Conservation (phyloP, 2,329 filamentous ascomycete genomes). For the Aureobasidium pullulans region DNA sequence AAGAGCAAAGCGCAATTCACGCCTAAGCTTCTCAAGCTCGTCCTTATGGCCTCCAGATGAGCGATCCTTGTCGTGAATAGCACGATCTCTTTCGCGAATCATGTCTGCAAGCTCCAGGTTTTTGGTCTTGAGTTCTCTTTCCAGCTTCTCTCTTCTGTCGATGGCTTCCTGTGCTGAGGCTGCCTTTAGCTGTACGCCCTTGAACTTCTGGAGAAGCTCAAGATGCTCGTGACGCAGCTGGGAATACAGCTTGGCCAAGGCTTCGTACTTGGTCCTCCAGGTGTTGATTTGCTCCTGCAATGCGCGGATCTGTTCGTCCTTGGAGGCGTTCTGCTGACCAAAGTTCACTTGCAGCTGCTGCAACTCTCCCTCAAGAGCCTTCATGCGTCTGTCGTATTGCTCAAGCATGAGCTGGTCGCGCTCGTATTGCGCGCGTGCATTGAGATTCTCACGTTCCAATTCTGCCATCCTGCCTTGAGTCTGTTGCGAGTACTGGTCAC, state of each 20-base stretch:
- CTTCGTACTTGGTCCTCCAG: constrained; percentile 95
- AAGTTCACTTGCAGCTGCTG: constrained; percentile 73
- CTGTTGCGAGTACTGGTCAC: constrained; percentile 85
- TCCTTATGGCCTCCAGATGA: constrained; percentile 81
- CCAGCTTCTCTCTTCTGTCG: constrained; percentile 85
- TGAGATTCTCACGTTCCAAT: constrained; percentile 88
- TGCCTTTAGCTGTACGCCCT: constrained; percentile 90
- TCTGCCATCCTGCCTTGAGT: constrained; percentile 94
- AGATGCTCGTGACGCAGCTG: constrained; percentile 92
- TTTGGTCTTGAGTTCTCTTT: constrained; percentile 98
- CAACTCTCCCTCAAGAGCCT: constrained; percentile 83
- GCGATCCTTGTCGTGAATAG: constrained; percentile 86
- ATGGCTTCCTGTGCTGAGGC: constrained; percentile 96
- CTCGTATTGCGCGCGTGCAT: constrained; percentile 90
- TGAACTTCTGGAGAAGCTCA: constrained; percentile 92
- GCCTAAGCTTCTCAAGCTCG: constrained; percentile 87
- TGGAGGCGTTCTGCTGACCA: constrained; percentile 76
- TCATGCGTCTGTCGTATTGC: constrained; percentile 90
- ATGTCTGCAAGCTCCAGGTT: constrained; percentile 98
- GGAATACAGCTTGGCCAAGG: constrained; percentile 92
- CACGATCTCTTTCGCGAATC: constrained; percentile 93
- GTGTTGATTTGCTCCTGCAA: constrained; percentile 96
- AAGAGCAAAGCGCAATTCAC: constrained; percentile 84
- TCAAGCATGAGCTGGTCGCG: constrained; percentile 95
- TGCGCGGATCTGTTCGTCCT: constrained; percentile 87